These are phyloP conservation scores for Vanilla planifolia DNA, from an alignment of 106 monocot species.

Conservation along the genomic window DNA sequence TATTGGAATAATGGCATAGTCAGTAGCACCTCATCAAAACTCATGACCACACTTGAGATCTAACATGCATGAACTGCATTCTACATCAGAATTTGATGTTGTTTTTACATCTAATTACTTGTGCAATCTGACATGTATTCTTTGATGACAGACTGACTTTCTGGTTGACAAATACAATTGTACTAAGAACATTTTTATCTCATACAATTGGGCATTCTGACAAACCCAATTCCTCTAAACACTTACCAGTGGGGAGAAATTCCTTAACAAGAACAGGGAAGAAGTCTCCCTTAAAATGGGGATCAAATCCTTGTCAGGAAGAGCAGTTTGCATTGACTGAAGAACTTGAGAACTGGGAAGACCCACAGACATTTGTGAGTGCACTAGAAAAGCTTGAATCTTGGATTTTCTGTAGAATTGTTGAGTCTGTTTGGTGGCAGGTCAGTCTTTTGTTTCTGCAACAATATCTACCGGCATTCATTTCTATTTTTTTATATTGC, in stretches of 20 bases:
- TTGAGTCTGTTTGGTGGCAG: conserved; percentile 98
- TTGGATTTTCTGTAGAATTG: conserved; percentile 85
- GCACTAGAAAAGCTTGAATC: conserved; percentile 71
- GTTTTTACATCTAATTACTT: background rate
- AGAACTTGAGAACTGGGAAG: conserved; percentile 54
- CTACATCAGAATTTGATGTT: no score
- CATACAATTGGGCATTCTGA: conserved; percentile 25
- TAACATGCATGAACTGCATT: no score
- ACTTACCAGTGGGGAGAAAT: conserved; percentile 11
- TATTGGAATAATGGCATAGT: no score
- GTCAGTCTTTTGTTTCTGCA: conserved; percentile 18
- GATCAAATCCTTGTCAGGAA: conserved; percentile 33
- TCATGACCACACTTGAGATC: no score
- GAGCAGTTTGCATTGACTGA: conserved; percentile 33
- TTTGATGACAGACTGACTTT: conserved; percentile 64
- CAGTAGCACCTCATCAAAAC: no score
- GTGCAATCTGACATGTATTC: background rate
- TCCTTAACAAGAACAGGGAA: conserved; percentile 19
- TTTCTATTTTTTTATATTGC: background rate
- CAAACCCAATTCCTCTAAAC: conserved; percentile 5
- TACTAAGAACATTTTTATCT: conserved; percentile 54
- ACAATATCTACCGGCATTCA: conserved; percentile 2
- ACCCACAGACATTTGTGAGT: conserved; percentile 35
- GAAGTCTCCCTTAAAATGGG: conserved; percentile 53
- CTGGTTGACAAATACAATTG: conserved; percentile 83